Conservation (phyloP, 441 rosid species). For the Gossypium trilobum region DNA sequence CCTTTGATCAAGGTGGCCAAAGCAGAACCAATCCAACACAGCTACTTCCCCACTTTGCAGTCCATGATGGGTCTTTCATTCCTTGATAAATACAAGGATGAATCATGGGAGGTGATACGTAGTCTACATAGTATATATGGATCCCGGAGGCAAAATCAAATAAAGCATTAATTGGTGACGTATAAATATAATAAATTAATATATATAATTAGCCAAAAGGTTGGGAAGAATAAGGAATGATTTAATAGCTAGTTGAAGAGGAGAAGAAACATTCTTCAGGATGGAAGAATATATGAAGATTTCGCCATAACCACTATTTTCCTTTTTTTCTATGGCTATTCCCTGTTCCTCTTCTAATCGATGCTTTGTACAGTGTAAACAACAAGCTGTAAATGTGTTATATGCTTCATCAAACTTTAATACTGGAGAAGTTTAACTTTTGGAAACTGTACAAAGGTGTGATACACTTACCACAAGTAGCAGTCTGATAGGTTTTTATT, state of each 20-base stretch:
- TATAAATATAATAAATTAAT: background rate
- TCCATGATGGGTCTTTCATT: constrained; percentile 49
- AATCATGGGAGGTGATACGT: background rate
- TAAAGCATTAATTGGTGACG: background rate
- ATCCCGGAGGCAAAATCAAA: background rate
- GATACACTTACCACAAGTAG: background rate
- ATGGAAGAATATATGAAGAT: background rate
- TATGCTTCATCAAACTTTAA: constrained; percentile 1
- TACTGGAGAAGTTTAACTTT: constrained; percentile 14
- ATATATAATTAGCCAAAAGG: constrained; percentile 2
- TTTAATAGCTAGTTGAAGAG: background rate
- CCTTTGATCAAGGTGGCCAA: constrained; percentile 38
- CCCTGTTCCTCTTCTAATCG: background rate
- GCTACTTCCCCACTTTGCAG: constrained; percentile 46
- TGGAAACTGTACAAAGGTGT: constrained; percentile 12
- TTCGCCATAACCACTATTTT: background rate
- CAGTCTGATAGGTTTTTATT: background rate
- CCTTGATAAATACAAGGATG: constrained; percentile 27
- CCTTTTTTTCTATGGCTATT: background rate
- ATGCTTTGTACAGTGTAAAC: constrained; percentile 8
- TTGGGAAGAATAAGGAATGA: constrained; percentile 7
- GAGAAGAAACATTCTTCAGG: background rate
- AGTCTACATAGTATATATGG: background rate
- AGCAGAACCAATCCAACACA: constrained; percentile 30
- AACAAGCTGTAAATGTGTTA: constrained; percentile 18